These are phyloP conservation scores for Pochonia chlamydosporia DNA, from an alignment of 2,329 filamentous ascomycete species.

Conservation along the genomic window DNA sequence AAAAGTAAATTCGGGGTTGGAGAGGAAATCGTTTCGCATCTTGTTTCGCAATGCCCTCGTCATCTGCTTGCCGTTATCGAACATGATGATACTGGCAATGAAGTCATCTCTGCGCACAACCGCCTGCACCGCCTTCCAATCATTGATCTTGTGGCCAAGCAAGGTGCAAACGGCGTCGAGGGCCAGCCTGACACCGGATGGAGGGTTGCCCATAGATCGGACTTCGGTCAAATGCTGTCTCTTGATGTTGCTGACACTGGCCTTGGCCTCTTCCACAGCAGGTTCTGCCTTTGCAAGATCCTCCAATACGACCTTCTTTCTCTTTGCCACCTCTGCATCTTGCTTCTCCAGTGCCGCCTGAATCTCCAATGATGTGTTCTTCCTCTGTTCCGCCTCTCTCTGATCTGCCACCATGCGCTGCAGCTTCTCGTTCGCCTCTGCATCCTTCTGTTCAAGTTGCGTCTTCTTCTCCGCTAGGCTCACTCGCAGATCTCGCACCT, in stretches of 20 bases:
- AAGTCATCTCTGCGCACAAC: slow-evolving; percentile 92
- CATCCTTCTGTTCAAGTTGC: slow-evolving; percentile 88
- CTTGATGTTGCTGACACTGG: slow-evolving; percentile 98
- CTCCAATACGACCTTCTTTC: slow-evolving; percentile 76
- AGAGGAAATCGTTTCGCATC: slow-evolving; percentile 90
- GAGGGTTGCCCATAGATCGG: slow-evolving; percentile 91
- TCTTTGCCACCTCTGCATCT: slow-evolving; percentile 77
- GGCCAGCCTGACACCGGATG: slow-evolving; percentile 82
- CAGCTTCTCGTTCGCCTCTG: slow-evolving; percentile 93
- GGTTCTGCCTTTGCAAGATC: slow-evolving; percentile 91
- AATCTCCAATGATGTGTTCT: slow-evolving; percentile 81
- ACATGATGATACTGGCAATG: slow-evolving; percentile 95
- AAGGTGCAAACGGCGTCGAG: slow-evolving; percentile 95
- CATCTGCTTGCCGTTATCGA: slow-evolving; percentile 94
- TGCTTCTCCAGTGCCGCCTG: slow-evolving; percentile 83
- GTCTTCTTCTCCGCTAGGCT: slow-evolving; percentile 93
- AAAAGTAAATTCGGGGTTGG: slow-evolving; percentile 91
- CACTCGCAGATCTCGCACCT: slow-evolving; percentile 84
- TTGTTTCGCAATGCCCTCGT: slow-evolving; percentile 73
- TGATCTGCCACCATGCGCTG: slow-evolving; percentile 97
- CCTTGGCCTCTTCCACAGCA: slow-evolving; percentile 85
- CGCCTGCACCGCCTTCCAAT: slow-evolving; percentile 86
- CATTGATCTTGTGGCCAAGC: slow-evolving; percentile 80
- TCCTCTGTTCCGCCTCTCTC: slow-evolving; percentile 86
- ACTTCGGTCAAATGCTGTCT: slow-evolving; percentile 95